Conservation (phyloP, 768 basidiomycete species). For the Trametes sanguinea region DNA sequence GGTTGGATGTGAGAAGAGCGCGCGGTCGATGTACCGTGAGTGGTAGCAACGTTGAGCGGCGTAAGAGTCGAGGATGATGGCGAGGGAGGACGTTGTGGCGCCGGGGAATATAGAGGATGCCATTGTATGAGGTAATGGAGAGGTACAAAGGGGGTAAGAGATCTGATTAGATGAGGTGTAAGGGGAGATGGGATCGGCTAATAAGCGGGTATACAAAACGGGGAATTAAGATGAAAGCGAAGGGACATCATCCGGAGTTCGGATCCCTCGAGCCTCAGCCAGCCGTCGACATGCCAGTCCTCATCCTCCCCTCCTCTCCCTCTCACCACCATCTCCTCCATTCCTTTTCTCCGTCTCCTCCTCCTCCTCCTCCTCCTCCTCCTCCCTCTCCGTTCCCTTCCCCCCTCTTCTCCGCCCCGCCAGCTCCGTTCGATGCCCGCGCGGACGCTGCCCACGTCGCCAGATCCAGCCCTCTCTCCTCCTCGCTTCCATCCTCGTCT, state of each 20-base stretch:
- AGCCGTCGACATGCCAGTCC: not conserved
- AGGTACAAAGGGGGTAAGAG: slow-evolving; percentile 4
- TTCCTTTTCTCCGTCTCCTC: slow-evolving; percentile 16
- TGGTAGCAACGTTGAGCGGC: too few relatives aligned
- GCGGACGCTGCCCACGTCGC: slow-evolving; percentile 12
- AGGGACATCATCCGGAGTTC: slow-evolving; percentile 14
- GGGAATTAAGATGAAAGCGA: not conserved
- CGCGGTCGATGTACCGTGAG: too few relatives aligned
- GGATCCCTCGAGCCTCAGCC: not conserved
- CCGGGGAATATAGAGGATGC: slow-evolving; percentile 15
- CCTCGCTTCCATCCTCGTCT: slow-evolving; percentile 16
- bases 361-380: not conserved
- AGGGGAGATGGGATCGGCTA: slow-evolving; percentile 11
- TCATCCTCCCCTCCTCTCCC: slow-evolving; percentile 2
- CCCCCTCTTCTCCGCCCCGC: not conserved
- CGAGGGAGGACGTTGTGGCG: not conserved
- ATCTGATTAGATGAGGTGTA: not conserved
- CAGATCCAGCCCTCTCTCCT: slow-evolving; percentile 11
- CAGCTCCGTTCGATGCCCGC: slow-evolving; percentile 14
- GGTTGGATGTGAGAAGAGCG: too few relatives aligned
- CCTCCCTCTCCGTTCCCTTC: not conserved
- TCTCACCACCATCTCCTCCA: slow-evolving; percentile 7
- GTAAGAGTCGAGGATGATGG: not conserved
- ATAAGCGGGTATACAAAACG: not conserved
- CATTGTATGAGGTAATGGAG: not conserved